phyloP scores from a whole-genome alignment of 2,329 filamentous ascomycete genomes.

The Leptodontidium sp. region DNA sequence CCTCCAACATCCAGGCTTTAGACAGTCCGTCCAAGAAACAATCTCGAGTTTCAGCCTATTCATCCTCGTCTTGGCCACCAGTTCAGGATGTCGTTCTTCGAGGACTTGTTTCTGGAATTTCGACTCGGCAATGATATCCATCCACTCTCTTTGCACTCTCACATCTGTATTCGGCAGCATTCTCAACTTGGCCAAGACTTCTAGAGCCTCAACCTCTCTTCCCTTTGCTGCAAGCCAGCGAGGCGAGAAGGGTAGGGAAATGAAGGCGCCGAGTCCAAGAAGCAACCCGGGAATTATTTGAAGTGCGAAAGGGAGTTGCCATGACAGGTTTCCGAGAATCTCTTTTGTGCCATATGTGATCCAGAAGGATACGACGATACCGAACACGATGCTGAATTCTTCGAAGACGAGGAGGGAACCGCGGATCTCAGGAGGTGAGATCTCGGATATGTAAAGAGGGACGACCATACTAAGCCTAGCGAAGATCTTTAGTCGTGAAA shows the following conservation, averaged over 20 bases:
- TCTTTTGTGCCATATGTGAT: slow-evolving; percentile 51
- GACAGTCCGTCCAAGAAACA: slow-evolving; percentile 55
- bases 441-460: slow-evolving; percentile 58
- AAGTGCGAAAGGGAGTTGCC: slow-evolving; percentile 56
- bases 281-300: slow-evolving; percentile 56
- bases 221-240: slow-evolving; percentile 55
- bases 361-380: slow-evolving; percentile 59
- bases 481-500: neutral
- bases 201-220: slow-evolving; percentile 57
- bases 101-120: slow-evolving; percentile 44
- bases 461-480: slow-evolving; percentile 32
- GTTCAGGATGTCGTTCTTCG: slow-evolving; percentile 1
- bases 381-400: slow-evolving; percentile 65
- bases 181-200: slow-evolving; percentile 53
- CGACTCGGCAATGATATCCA: slow-evolving; percentile 56
- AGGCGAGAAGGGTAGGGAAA: slow-evolving; percentile 54
- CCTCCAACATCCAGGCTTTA: slow-evolving; percentile 53
- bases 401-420: slow-evolving; percentile 71
- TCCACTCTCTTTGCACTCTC: slow-evolving; percentile 53
- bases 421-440: slow-evolving; percentile 66
- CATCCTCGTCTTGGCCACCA: slow-evolving; percentile 42
- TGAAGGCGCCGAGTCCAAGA: slow-evolving; percentile 53
- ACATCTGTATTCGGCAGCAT: slow-evolving; percentile 51
- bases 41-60: slow-evolving; percentile 50
- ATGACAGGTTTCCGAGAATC: slow-evolving; percentile 45